A percentile compares a stretch with the other conserved stretches of the same genome.
Evolutionary conservation across 2,329 filamentous ascomycete species (phyloP).

Genomic region (Epichloe gansuensis): DNA sequence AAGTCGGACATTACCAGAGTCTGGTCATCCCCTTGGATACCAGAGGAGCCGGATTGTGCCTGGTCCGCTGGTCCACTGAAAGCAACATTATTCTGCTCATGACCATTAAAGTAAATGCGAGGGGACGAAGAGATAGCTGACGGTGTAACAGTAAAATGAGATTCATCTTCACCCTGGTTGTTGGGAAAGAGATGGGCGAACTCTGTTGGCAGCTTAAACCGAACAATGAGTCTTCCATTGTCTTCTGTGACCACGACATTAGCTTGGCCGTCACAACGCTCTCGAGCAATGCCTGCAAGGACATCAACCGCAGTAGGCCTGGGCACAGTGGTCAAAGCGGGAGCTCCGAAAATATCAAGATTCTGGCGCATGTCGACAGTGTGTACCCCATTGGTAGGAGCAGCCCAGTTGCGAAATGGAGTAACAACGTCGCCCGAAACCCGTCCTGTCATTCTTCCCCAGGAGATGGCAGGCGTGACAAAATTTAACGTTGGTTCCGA

Average conservation of each 20-base stretch:
- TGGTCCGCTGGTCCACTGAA: neutral
- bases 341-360: conserved; percentile 22
- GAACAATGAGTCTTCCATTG: conserved; percentile 21
- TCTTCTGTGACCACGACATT: conserved; percentile 18
- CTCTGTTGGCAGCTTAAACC: conserved; percentile 26
- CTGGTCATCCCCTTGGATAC: neutral
- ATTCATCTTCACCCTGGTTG: conserved; percentile 18
- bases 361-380: conserved; percentile 24
- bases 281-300: conserved; percentile 17
- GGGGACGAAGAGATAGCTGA: conserved; percentile 15
- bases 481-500: neutral
- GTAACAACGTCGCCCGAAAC: conserved; percentile 2
- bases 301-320: conserved; percentile 11
- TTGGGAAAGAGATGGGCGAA: conserved; percentile 19
- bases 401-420: neutral
- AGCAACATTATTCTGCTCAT: neutral
- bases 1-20: conserved; percentile 2
- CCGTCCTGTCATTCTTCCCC: conserved; percentile 8
- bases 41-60: neutral
- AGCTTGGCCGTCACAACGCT: conserved; percentile 17
- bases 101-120: conserved; percentile 8
- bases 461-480: conserved; percentile 9
- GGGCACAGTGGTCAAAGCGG: conserved; percentile 7
- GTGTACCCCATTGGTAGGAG: conserved; percentile 14
- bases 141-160: conserved; percentile 12